These are phyloP conservation scores for Lasiosphaeria hispida DNA, from an alignment of 495 filamentous ascomycete genomes.

Conservation along the genomic window DNA sequence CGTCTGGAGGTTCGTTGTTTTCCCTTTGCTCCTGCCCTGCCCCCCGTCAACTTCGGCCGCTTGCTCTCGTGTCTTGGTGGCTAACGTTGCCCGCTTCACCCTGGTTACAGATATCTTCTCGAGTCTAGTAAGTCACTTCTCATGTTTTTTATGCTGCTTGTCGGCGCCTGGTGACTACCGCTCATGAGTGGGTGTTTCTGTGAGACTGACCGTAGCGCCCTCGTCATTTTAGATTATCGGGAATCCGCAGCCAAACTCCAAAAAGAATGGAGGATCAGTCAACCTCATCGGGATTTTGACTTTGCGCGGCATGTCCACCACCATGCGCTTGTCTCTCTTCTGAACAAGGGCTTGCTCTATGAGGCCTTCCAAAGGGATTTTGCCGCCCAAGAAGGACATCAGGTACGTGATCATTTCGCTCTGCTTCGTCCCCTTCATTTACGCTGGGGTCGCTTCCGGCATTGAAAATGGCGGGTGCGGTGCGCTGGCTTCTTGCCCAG, in stretches of 20 bases:
- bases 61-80: slow-evolving; percentile 14
- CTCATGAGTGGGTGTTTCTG: slow-evolving; percentile 13
- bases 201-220: slow-evolving; percentile 33
- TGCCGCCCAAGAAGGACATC: slow-evolving; percentile 34
- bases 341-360: slow-evolving; percentile 77
- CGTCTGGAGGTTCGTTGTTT: slow-evolving; percentile 85
- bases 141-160: slow-evolving; percentile 15
- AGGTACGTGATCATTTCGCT: slow-evolving; percentile 24
- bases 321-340: slow-evolving; percentile 69
- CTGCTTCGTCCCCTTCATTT: neutral
- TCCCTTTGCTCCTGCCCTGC: slow-evolving; percentile 11
- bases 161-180: slow-evolving; percentile 11
- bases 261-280: slow-evolving; percentile 71
- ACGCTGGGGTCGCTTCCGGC: slow-evolving; percentile 17
- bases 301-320: slow-evolving; percentile 74
- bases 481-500: slow-evolving; percentile 22
- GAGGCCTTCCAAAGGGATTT: slow-evolving; percentile 62
- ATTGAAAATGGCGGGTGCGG: slow-evolving; percentile 21
- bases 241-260: slow-evolving; percentile 78
- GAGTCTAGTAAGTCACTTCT: slow-evolving; percentile 71
- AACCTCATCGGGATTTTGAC: slow-evolving; percentile 67
- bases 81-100: slow-evolving; percentile 23
- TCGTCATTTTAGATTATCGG: slow-evolving; percentile 52
- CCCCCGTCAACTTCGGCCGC: slow-evolving; percentile 18
- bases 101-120: slow-evolving; percentile 70